phyloP scores from a whole-genome alignment of 2,329 filamentous ascomycete species.

The Torrubiella hemipterigena region DNA sequence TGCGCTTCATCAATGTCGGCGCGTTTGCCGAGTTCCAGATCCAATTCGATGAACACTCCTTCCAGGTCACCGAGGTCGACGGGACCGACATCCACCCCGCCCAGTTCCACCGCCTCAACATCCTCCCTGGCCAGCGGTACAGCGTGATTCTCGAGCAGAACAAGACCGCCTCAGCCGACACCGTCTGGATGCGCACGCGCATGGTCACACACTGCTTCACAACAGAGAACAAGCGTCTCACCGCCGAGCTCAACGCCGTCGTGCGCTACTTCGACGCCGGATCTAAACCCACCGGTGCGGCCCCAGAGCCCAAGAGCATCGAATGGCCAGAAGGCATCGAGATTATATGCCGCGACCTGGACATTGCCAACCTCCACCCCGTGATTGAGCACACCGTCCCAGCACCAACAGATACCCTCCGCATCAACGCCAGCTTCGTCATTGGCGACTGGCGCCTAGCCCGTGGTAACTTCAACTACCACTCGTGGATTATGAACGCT shows the following conservation, averaged over 20 bases:
- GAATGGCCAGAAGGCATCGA: slow-evolving; percentile 37
- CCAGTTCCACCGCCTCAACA: slow-evolving; percentile 46
- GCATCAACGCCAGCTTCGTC: slow-evolving; percentile 40
- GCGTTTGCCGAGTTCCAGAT: slow-evolving; percentile 64
- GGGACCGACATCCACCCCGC: slow-evolving; percentile 52
- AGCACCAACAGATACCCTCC: slow-evolving; percentile 25
- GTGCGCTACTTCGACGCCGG: slow-evolving; percentile 15
- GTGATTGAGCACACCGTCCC: slow-evolving; percentile 21
- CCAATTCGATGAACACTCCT: slow-evolving; percentile 54
- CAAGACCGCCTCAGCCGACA: slow-evolving; percentile 32
- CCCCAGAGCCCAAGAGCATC: slow-evolving; percentile 21
- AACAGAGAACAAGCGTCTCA: slow-evolving; percentile 15
- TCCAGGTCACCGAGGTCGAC: slow-evolving; percentile 57
- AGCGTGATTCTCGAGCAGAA: slow-evolving; percentile 53
- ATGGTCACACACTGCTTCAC: slow-evolving; percentile 28
- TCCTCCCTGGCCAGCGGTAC: slow-evolving; percentile 61
- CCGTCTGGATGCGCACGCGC: slow-evolving; percentile 53
- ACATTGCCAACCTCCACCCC: slow-evolving; percentile 33
- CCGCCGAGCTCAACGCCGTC: slow-evolving; percentile 17
- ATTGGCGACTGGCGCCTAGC: slow-evolving; percentile 40
- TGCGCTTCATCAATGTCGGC: slow-evolving; percentile 59
- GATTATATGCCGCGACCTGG: slow-evolving; percentile 39
- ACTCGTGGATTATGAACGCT: slow-evolving; percentile 30
- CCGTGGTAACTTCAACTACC: slow-evolving; percentile 42
- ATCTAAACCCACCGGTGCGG: background rate